phyloP scores from a whole-genome alignment of 495 filamentous ascomycete genomes.

The Endocarpon pusillum region DNA sequence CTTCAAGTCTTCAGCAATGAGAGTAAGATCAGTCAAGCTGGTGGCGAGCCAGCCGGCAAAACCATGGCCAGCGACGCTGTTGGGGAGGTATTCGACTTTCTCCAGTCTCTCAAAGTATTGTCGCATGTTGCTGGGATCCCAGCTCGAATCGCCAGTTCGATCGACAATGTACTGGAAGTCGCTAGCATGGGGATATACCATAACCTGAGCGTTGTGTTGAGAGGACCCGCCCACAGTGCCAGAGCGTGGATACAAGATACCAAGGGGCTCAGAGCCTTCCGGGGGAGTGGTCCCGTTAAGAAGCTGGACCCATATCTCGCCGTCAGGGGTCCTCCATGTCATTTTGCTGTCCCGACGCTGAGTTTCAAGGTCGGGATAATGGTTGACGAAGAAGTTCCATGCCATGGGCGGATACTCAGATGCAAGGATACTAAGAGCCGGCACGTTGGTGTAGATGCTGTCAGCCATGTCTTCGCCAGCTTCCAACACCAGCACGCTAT shows the following conservation, averaged over 20 bases:
- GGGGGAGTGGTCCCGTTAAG: constrained; percentile 22
- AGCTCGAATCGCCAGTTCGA: constrained; percentile 24
- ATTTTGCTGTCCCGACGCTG: constrained; percentile 29
- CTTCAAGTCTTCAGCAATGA: constrained; percentile 33
- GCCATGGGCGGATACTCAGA: constrained; percentile 23
- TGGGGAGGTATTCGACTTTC: constrained; percentile 30
- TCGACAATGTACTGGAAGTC: constrained; percentile 28
- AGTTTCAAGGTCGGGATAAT: constrained; percentile 22
- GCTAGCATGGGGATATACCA: constrained; percentile 22
- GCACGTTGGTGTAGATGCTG: constrained; percentile 20
- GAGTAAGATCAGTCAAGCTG: constrained; percentile 25
- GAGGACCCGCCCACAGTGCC: constrained; percentile 30
- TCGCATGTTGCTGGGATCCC: constrained; percentile 26
- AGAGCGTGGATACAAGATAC: constrained; percentile 30
- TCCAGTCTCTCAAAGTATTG: constrained; percentile 31
- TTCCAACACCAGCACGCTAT: constrained; percentile 43
- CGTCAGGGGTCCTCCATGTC: constrained; percentile 24
- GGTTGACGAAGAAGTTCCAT: constrained; percentile 33
- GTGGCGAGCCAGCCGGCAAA: constrained; percentile 39
- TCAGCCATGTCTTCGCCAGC: constrained; percentile 43
- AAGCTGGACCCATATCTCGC: constrained; percentile 20
- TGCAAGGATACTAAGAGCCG: constrained; percentile 19
- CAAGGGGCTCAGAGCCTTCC: constrained; percentile 20
- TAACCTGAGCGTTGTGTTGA: constrained; percentile 29
- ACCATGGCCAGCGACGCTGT: constrained; percentile 33